Base-by-base conservation (phyloP, 169 alveolate genomes). In the Plasmodium blacklocki region DNA sequence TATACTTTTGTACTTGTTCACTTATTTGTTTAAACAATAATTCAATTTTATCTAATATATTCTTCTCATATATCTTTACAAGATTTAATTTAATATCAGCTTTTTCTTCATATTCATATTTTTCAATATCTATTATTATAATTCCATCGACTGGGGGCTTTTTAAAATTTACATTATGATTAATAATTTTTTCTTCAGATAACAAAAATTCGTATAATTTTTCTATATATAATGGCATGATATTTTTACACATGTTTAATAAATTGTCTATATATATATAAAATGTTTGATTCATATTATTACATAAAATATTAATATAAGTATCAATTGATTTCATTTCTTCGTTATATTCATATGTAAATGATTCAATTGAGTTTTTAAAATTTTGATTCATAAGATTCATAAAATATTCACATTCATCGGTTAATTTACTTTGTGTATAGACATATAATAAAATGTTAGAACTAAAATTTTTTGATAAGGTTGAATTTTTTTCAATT, bases 351-450 rank as follows among this genome's bases (percentile, higher is more conserved):
- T 83, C 91, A 67, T 26, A 8, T 39, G 47, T 83, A 18, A 15
- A 68, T 12, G 45, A 56, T 39, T 83, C 91, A 47, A 83, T 56
- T 49, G 8, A 45, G 64, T 86, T 86, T 45, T 86, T 86, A 72
- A 86, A 86, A 59, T 86, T 86, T 54, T 70, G 87, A 29, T 86
- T 86, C 11, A 86, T 86, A 11, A 73, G 14, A 39, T 60, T 47
- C 18, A 59, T 60, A 60, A 86, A 72, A 62, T 86, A 86, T 59
- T 86, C 88, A 59, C 88, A 49, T 26, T 86, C 92, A n/a, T 86
- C 92, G 11, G n/a, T 60, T 71, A 86, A 43, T 23, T 86, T 86
- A 43, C 92, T 86, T 56, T 86, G 92, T n/a, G 72, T 5, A 54
- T 86, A 73, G 8, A 86, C 60, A 72, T 71, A 86, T 21, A 73